phyloP scores from a whole-genome alignment of 495 filamentous ascomycete genomes.

The Xylaria acuta region DNA sequence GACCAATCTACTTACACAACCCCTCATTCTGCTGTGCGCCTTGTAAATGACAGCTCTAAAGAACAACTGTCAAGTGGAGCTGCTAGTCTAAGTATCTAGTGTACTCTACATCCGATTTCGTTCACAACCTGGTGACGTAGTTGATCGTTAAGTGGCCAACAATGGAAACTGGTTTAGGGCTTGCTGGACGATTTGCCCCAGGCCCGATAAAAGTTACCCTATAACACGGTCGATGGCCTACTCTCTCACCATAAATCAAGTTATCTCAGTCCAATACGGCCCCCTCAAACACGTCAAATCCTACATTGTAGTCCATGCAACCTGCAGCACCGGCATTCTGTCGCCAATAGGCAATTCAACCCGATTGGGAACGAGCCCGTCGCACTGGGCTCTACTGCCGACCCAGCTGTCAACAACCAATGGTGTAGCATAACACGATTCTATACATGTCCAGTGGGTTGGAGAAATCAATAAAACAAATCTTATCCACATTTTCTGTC shows the following conservation, averaged over 20 bases:
- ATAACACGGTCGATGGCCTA: no score
- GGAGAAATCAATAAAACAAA: background rate
- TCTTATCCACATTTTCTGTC: background rate
- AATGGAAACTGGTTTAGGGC: no score
- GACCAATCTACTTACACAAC: no score
- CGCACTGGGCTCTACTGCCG: background rate
- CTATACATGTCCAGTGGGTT: background rate
- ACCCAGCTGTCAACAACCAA: background rate
- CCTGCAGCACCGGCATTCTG: background rate
- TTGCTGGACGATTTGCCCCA: no score
- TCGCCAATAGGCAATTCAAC: background rate
- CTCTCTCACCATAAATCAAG: background rate
- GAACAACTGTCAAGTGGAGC: background rate
- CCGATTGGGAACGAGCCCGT: background rate
- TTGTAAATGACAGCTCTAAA: background rate
- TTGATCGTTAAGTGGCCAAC: no score
- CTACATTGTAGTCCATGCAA: background rate
- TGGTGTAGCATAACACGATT: background rate
- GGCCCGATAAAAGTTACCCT: no score
- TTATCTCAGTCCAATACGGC: background rate
- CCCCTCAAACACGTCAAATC: background rate
- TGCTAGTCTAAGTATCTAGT: background rate
- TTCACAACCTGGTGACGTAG: background rate
- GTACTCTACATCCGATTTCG: no score
- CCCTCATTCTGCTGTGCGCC: background rate